Percentiles rank a stretch among this genome's conserved stretches.
Evolutionary conservation across 1,139 yeast species (phyloP).

Genomic region (Pichia sorboxylosa): DNA sequence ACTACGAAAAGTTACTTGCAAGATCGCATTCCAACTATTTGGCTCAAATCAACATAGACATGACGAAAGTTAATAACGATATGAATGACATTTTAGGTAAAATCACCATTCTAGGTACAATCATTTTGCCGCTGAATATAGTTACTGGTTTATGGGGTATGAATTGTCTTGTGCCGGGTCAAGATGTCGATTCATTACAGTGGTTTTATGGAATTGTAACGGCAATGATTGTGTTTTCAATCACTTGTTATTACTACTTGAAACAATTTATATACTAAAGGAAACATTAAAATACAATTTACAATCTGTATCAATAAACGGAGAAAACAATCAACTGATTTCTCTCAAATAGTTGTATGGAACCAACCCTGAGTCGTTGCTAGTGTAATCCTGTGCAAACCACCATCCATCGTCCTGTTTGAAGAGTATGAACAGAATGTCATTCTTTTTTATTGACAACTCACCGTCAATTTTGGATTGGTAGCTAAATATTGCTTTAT

Average conservation of each 20-base stretch:
- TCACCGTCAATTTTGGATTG: conserved; percentile 75
- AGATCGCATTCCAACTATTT: conserved; percentile 89
- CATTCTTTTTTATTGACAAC: conserved; percentile 60
- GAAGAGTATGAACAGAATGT: conserved; percentile 55
- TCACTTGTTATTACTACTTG: conserved; percentile 33
- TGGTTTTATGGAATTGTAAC: conserved; percentile 62
- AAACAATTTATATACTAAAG: conserved; percentile 22
- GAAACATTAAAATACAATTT: not conserved
- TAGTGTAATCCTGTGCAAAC: conserved; percentile 61
- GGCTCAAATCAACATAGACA: conserved; percentile 93
- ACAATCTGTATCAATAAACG: not conserved
- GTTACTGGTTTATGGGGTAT: conserved; percentile 98
- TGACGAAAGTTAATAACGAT: conserved; percentile 95
- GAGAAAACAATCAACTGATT: conserved; percentile 4
- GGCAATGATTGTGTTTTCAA: conserved; percentile 34
- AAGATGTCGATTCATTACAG: conserved; percentile 48
- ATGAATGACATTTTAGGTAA: conserved; percentile 93
- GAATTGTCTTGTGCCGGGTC: conserved; percentile 96
- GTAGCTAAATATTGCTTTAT: conserved; percentile 61
- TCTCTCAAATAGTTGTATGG: conserved; percentile 61
- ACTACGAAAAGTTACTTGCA: conserved; percentile 85
- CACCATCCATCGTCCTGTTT: conserved; percentile 89
- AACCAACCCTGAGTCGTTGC: conserved; percentile 58
- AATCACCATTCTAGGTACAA: conserved; percentile 87
- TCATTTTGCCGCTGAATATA: conserved; percentile 86